Evolutionary conservation across 345 rosid genomes (phyloP), one percentile per base, ranked within the genome.

Genomic region (Lumnitzera littorea): DNA sequence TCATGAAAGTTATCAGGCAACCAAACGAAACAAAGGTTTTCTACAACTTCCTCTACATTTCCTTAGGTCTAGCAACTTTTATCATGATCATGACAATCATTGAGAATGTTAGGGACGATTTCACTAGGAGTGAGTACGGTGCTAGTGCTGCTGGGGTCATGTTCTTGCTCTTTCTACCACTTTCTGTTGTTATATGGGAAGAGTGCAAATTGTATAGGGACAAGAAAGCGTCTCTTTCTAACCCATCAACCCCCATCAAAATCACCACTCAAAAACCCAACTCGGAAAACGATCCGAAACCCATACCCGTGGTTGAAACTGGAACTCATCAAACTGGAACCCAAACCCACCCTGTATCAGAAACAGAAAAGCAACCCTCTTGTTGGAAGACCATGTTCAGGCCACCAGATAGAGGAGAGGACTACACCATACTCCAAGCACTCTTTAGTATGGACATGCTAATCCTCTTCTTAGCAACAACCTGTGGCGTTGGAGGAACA

Each of bases 401-500:
- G 17, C 84, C 73, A 10, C 88, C 91, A 2, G 49, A 71, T 4
- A 71, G 91, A 55, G 91, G 91, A 4, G 86, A 85, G 2, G 86
- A 85, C 54, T 83, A 61, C 75, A 73, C 84, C 1, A 83, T 85
- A 24, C 72, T 81, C 5, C 88, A 85, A 64, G 91, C 88, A 0
- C 82, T 85, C 48, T 70, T 78, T 13, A 82, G 84, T 57, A 2
- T 68, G 1, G 91, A 85, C 70, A 82, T 85, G 91, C 5, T 80
- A 11, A 51, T 82, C 61, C 83, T 87, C n/a, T 78, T 87, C 69
- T 0, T 75, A 7, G 72, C 86, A 4, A 74, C 88, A 48, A 76
- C 62, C 46, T 87, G 90, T 43, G 88, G 94, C 7, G 61, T 84
- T 3, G 90, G 90, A 1, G 84, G 88, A 0, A 80, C 86, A 1